Evolutionary conservation across 805 yeast genomes (phyloP).

Genomic region (Metschnikowia bowlesiae): DNA sequence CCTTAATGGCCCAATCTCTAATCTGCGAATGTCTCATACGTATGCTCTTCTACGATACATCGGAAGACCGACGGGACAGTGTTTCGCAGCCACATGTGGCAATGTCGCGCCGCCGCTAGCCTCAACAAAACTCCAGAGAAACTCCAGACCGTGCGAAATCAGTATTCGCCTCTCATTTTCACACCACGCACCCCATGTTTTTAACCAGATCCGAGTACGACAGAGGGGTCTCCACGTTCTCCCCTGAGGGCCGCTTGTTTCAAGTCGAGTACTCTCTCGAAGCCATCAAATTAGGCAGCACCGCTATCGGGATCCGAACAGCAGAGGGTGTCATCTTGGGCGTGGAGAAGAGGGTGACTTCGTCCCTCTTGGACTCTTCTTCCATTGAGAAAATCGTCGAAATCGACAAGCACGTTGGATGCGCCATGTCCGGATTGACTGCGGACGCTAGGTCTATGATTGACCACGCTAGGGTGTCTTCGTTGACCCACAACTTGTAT

Average conservation of each 20-base stretch:
- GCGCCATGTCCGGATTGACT: slow-evolving; percentile 98
- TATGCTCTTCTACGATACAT: neutral
- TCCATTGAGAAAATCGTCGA: slow-evolving; percentile 96
- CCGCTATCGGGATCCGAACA: slow-evolving; percentile 95
- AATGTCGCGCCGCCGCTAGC: slow-evolving; percentile 11
- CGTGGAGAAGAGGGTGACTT: slow-evolving; percentile 95
- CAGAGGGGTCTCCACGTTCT: slow-evolving; percentile 96
- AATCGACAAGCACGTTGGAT: slow-evolving; percentile 89
- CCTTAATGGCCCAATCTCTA: too few relatives aligned
- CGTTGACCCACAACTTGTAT: slow-evolving; percentile 82
- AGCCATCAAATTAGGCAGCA: slow-evolving; percentile 95
- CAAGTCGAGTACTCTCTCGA: slow-evolving; percentile 97
- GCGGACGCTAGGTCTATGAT: slow-evolving; percentile 99
- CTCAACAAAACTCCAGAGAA: neutral
- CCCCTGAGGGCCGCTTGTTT: slow-evolving; percentile 97
- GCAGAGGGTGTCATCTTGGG: slow-evolving; percentile 94
- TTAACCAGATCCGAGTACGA: slow-evolving; percentile 99
- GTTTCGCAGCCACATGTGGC: slow-evolving; percentile 14
- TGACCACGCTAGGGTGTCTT: slow-evolving; percentile 92
- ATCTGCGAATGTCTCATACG: too few relatives aligned
- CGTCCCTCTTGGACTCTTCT: slow-evolving; percentile 82
- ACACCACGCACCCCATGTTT: slow-evolving; percentile 54
- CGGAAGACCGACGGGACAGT: neutral
- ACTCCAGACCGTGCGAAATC: neutral
- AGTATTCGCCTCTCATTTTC: slow-evolving; percentile 2